phyloP scores from a whole-genome alignment of 139 green algal genomes.

The Dunaliella sp. region DNA sequence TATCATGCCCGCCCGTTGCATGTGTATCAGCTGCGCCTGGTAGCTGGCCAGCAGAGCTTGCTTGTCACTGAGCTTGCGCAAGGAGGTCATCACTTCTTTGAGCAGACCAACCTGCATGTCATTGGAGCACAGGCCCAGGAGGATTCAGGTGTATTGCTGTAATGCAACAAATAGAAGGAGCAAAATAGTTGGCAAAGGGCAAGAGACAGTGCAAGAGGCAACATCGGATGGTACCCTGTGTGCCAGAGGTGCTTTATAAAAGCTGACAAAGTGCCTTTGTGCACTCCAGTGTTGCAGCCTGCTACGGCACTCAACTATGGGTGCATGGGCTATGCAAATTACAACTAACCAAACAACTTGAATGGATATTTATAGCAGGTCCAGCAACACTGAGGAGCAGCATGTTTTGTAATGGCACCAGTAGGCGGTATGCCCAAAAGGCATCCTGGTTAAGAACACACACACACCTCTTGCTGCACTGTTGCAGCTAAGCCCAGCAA shows the following conservation, averaged over 20 bases:
- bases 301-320: too few relatives aligned
- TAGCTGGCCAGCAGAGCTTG: not conserved
- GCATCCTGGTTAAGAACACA: not conserved
- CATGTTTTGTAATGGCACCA: not conserved
- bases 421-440: too few relatives aligned
- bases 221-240: not conserved
- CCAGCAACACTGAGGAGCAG: too few relatives aligned
- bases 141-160: too few relatives aligned
- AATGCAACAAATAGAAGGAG: not conserved
- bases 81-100: not conserved
- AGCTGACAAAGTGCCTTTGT: too few relatives aligned
- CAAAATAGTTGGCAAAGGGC: not conserved
- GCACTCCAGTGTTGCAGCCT: too few relatives aligned
- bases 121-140: too few relatives aligned
- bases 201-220: not conserved
- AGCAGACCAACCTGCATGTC: not conserved
- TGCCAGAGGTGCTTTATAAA: not conserved
- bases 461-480: not conserved
- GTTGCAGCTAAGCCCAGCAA: not conserved
- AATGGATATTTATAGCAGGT: not conserved
- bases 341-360: not conserved
- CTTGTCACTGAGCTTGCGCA: not conserved
- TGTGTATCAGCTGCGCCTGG: not conserved
- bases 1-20: not conserved
- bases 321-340: not conserved